Evolutionary conservation across 305 asterid species (phyloP).

Genomic region (Plantago rigida): DNA sequence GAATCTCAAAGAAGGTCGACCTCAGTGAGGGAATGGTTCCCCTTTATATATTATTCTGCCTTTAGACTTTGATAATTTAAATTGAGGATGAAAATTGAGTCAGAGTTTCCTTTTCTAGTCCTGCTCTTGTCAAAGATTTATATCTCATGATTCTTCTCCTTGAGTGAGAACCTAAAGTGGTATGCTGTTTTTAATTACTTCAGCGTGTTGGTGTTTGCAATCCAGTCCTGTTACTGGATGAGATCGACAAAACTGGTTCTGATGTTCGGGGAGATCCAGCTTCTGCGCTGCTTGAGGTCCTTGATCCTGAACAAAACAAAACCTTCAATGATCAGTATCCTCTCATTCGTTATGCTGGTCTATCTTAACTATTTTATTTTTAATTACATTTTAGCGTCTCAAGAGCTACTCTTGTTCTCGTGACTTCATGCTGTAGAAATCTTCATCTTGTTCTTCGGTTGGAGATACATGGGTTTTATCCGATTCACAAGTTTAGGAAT

Average conservation of each 20-base stretch:
- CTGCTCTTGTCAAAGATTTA: neutral
- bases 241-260: constrained; percentile 97
- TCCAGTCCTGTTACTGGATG: constrained; percentile 97
- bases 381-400: no score
- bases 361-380: no score
- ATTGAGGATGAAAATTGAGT: constrained; percentile 18
- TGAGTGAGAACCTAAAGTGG: constrained; percentile 15
- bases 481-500: neutral
- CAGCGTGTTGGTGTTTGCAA: constrained; percentile 91
- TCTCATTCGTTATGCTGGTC: neutral
- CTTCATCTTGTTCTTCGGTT: neutral
- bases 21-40: neutral
- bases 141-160: neutral
- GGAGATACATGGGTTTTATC: neutral
- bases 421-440: neutral
- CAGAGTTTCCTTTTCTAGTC: constrained; percentile 7
- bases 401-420: no score
- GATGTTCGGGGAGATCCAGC: constrained; percentile 99
- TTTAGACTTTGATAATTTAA: constrained; percentile 13
- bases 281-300: constrained; percentile 95
- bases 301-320: constrained; percentile 95
- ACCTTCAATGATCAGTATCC: constrained; percentile 99
- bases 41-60: neutral
- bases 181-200: constrained; percentile 27
- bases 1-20: neutral